These are phyloP conservation scores for Fusarium torulosum DNA, from an alignment of 2,329 filamentous ascomycete species.

Conservation along the genomic window DNA sequence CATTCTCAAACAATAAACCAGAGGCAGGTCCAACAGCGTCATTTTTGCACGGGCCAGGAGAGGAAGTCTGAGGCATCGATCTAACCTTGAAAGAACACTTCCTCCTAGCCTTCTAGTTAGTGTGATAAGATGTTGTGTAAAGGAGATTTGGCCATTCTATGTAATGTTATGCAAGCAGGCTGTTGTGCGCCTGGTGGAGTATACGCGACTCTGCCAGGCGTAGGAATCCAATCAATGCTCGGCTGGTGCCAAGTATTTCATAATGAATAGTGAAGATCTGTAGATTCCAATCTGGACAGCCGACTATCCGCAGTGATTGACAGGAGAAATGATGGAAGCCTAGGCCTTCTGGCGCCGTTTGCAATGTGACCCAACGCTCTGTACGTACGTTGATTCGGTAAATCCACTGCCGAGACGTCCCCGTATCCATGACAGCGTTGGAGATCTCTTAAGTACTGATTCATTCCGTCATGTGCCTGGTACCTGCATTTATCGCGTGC, in stretches of 20 bases:
- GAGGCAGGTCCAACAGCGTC: conserved; percentile 37
- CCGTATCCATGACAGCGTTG: conserved; percentile 15
- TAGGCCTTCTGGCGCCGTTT: conserved; percentile 38
- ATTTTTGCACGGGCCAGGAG: conserved; percentile 9
- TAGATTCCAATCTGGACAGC: conserved; percentile 39
- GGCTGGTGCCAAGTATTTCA: conserved; percentile 14
- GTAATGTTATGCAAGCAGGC: conserved; percentile 33
- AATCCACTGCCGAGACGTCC: conserved; percentile 16
- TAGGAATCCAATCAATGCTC: conserved; percentile 41
- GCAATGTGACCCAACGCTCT: conserved; percentile 11
- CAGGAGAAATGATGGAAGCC: conserved; percentile 41
- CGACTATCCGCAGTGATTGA: conserved; percentile 33
- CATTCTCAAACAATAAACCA: conserved; percentile 39
- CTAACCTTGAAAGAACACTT: conserved; percentile 17
- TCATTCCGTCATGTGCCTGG: conserved; percentile 35
- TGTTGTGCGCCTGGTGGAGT: conserved; percentile 29
- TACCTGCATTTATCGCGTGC: conserved; percentile 43
- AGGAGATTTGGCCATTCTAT: conserved; percentile 23
- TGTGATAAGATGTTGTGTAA: conserved; percentile 28
- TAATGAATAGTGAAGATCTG: conserved; percentile 37
- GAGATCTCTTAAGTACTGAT: conserved; percentile 45
- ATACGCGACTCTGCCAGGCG: conserved; percentile 25
- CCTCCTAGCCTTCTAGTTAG: conserved; percentile 18
- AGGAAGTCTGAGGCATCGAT: conserved; percentile 17
- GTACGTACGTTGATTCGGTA: conserved; percentile 16